Evolutionary conservation across 495 filamentous ascomycete species (phyloP).

Genomic region (Aspergillus campestris): DNA sequence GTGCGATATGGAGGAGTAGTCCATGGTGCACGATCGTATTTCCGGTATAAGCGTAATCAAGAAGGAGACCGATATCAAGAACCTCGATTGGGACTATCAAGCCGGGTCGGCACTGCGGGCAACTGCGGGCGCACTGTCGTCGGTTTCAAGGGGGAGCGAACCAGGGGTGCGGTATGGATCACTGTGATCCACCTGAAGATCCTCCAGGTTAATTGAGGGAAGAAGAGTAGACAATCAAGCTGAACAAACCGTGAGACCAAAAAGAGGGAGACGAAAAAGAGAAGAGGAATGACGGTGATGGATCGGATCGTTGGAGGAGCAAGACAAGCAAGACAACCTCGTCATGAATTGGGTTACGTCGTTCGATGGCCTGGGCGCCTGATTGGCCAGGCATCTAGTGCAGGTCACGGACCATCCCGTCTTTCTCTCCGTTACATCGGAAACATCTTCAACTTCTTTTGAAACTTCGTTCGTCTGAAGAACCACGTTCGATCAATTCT

Average conservation of each 20-base stretch:
- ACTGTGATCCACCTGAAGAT: too few relatives aligned
- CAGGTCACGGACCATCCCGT: slow-evolving; percentile 4
- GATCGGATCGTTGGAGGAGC: slow-evolving; percentile 1
- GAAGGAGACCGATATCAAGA: too few relatives aligned
- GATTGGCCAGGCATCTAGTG: slow-evolving; percentile 15
- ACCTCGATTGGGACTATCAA: too few relatives aligned
- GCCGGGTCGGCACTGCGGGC: too few relatives aligned
- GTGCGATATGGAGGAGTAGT: slow-evolving; percentile 69
- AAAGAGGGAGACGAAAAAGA: neutral
- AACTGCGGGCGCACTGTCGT: too few relatives aligned
- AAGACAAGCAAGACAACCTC: slow-evolving; percentile 1
- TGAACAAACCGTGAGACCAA: too few relatives aligned
- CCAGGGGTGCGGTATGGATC: too few relatives aligned
- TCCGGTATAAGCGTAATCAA: neutral
- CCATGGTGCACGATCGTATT: slow-evolving; percentile 44
- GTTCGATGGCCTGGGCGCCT: slow-evolving; percentile 12
- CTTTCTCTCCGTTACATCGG: neutral
- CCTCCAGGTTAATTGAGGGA: neutral
- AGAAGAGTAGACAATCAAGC: neutral
- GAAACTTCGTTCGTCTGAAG: neutral
- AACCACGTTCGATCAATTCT: neutral
- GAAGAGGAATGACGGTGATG: slow-evolving; percentile 1
- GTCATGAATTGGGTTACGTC: slow-evolving; percentile 11
- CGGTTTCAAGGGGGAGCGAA: too few relatives aligned
- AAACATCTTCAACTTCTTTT: neutral